Conservation (phyloP, 495 filamentous ascomycete genomes). For the Patellaria atrata region DNA sequence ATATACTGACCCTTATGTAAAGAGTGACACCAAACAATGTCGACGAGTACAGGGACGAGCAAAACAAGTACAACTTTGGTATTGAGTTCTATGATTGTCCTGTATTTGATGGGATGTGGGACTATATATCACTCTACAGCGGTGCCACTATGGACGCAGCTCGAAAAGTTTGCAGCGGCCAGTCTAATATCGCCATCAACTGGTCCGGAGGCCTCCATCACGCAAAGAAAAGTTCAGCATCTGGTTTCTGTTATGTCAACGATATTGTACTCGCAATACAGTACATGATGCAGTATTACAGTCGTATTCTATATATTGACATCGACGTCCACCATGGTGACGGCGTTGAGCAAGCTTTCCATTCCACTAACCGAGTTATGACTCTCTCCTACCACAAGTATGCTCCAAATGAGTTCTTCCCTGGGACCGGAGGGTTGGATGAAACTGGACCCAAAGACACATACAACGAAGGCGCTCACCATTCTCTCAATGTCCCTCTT, state of each 20-base stretch:
- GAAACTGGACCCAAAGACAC: slow-evolving; percentile 46
- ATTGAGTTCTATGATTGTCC: slow-evolving; percentile 66
- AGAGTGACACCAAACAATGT: too few species aligned
- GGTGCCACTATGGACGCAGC: slow-evolving; percentile 86
- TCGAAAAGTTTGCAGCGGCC: slow-evolving; percentile 67
- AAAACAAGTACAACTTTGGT: slow-evolving; percentile 82
- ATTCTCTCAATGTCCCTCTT: slow-evolving; percentile 52
- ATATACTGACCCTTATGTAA: background rate
- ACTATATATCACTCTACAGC: slow-evolving; percentile 87
- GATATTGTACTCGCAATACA: slow-evolving; percentile 95
- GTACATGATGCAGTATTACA: slow-evolving; percentile 72
- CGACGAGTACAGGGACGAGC: too few species aligned
- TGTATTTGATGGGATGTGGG: slow-evolving; percentile 87
- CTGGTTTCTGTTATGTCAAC: slow-evolving; percentile 96
- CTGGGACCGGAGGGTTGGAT: slow-evolving; percentile 46
- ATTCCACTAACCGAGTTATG: slow-evolving; percentile 89
- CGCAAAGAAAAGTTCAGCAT: slow-evolving; percentile 86
- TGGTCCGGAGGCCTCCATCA: slow-evolving; percentile 99
- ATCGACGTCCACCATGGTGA: slow-evolving; percentile 98
- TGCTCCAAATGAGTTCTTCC: slow-evolving; percentile 65
- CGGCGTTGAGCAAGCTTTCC: slow-evolving; percentile 94
- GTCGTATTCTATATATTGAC: slow-evolving; percentile 91
- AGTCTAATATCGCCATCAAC: slow-evolving; percentile 92
- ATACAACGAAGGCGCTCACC: slow-evolving; percentile 47
- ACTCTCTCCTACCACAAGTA: slow-evolving; percentile 97